Evolutionary conservation across 768 basidiomycete genomes (phyloP).

Genomic region (Hypsizygus marmoreus): DNA sequence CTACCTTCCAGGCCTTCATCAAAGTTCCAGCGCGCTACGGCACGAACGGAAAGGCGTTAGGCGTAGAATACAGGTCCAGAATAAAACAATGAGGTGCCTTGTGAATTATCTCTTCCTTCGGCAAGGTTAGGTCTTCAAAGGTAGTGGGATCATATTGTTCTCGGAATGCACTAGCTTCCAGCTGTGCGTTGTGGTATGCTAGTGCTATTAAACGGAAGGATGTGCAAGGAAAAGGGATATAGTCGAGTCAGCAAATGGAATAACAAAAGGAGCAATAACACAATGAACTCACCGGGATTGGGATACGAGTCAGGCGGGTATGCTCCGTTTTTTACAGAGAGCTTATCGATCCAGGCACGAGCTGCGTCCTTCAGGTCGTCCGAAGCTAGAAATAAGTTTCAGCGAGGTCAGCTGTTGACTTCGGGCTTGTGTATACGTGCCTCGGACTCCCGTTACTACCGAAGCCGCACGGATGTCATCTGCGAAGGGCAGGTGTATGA

Average conservation of each 20-base stretch:
- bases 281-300: constrained; percentile 88
- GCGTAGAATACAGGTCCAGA: constrained; percentile 28
- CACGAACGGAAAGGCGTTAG: constrained; percentile 6
- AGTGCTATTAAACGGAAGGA: constrained; percentile 52
- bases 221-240: constrained; percentile 4
- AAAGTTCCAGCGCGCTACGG: constrained; percentile 65
- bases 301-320: constrained; percentile 91
- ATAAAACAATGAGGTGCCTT: constrained; percentile 50
- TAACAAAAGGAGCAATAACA: too few species aligned
- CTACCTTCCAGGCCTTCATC: constrained; percentile 71
- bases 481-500: constrained; percentile 91
- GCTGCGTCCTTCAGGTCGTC: constrained; percentile 70
- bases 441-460: constrained; percentile 62
- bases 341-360: constrained; percentile 72
- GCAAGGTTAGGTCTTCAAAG: constrained; percentile 82
- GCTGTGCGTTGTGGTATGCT: constrained; percentile 84
- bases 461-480: constrained; percentile 90
- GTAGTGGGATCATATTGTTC: constrained; percentile 80
- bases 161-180: constrained; percentile 91
- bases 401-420: neutral
- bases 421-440: constrained; percentile 35
- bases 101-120: constrained; percentile 77
- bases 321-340: constrained; percentile 73
- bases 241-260: constrained; percentile 1
- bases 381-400: constrained; percentile 49